Evolutionary conservation across 192 early-diverging fungal species (phyloP), one percentile per base, ranked within the genome.

Genomic region (Podila clonocystis): DNA sequence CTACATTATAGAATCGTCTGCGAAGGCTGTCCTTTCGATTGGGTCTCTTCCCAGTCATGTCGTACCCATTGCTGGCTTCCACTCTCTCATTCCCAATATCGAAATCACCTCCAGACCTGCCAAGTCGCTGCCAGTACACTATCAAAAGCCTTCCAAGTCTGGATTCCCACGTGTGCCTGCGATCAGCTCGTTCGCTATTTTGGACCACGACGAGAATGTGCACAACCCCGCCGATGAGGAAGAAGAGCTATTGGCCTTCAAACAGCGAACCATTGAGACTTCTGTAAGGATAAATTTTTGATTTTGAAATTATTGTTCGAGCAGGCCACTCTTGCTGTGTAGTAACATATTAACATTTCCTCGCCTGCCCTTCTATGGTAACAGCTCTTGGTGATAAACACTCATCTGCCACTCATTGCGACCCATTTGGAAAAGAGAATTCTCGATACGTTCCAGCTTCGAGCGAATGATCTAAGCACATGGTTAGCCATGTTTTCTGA

Each of bases 171-270:
- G 69, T 17, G 74, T 74, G 2, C 74, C 84, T 29, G 87, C 83
- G 34, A 68, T 86, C n/a, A 77, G 73, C 50, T 72, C 85, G 4
- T 85, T 82, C 41, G 63, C 73, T 0, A 73, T 78, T 9, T 55
- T 87, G 55, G 73, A 87, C 31, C 70, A 69, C 0, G 89, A 88
- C 45, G 86, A 90, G 55, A 85, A 87, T 20, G 65, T 86, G 2
- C 82, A 85, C 66, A 74, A 83, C 36, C 74, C 83, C 17, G 76
- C 72, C 31, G 92, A 85, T 73, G 89, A 91, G 60, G 87, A 87
- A 38, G 87, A 88, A 45, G 85, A 85, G 2, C 68, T 90, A 7
- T 58, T 87, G 33, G 84, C 74, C 57, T 91, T 91, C 48, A 86
- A 88, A 63, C 86, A 89, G 48, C 58, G 82, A 24, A 88, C 89